A percentile compares a stretch with the other conserved stretches of the same genome.
Conservation (phyloP, 108 stramenopile species). For the Schizochytrium sp. region DNA sequence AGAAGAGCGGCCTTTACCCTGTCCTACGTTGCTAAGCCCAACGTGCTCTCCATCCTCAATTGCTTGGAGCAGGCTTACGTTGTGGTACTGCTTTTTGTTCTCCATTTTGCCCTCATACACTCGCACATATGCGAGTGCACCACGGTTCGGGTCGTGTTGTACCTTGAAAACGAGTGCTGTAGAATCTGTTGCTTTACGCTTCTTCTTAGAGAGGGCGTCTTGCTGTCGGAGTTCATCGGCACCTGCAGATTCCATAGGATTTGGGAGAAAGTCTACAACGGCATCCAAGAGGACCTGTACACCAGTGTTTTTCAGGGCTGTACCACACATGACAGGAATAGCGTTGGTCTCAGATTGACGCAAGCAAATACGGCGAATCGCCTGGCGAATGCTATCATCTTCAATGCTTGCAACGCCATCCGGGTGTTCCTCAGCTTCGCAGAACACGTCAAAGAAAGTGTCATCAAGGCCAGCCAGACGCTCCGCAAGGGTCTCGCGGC, state of each 20-base stretch:
- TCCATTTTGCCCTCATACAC: constrained; percentile 95
- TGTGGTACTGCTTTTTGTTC: constrained; percentile 86
- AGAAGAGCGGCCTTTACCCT: neutral
- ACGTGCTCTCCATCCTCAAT: neutral
- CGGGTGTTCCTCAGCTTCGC: constrained; percentile 81
- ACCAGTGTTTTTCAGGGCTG: constrained; percentile 90
- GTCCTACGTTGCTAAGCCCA: neutral
- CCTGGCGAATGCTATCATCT: constrained; percentile 83
- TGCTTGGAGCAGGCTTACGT: constrained; percentile 77
- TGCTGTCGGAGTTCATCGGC: constrained; percentile 43
- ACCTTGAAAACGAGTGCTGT: constrained; percentile 98
- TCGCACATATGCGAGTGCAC: constrained; percentile 92
- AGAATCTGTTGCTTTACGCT: constrained; percentile 70
- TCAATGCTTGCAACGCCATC: constrained; percentile 79
- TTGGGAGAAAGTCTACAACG: constrained; percentile 90
- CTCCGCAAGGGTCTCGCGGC: constrained; percentile 75
- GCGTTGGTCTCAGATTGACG: constrained; percentile 78
- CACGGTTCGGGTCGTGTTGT: constrained; percentile 94
- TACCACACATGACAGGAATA: constrained; percentile 94
- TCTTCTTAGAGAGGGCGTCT: neutral
- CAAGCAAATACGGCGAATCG: constrained; percentile 82
- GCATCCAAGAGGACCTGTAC: constrained; percentile 93
- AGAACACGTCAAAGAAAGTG: constrained; percentile 82
- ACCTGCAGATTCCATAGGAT: constrained; percentile 83
- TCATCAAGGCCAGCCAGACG: constrained; percentile 87